phyloP scores from a whole-genome alignment of 192 early-diverging fungal genomes.

The Endogone sp. region DNA sequence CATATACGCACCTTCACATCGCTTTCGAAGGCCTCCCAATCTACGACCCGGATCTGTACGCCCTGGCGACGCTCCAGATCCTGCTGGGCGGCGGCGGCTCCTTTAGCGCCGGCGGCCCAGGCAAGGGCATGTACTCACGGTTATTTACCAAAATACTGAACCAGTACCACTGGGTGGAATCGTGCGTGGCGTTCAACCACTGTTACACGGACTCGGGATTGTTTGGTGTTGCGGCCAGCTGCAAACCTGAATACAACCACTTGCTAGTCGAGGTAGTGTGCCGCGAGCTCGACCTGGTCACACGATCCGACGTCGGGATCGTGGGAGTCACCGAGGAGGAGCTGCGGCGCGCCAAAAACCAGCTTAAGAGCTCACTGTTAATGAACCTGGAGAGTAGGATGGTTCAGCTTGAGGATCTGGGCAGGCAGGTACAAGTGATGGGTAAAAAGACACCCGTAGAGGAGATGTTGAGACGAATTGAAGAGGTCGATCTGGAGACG shows the following conservation, averaged over 20 bases:
- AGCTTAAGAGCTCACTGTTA: conserved; percentile 85
- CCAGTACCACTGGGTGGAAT: conserved; percentile 92
- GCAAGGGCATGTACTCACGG: conserved; percentile 98
- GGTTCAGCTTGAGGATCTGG: conserved; percentile 94
- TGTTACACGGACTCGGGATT: conserved; percentile 88
- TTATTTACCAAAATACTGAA: conserved; percentile 95
- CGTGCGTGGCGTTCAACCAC: conserved; percentile 89
- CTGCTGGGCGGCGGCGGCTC: conserved; percentile 95
- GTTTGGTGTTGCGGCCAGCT: conserved; percentile 89
- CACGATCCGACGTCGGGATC: conserved; percentile 32
- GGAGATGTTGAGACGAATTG: conserved; percentile 80
- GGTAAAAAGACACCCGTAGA: conserved; percentile 69
- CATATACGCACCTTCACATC: conserved; percentile 85
- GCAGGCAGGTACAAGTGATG: conserved; percentile 75
- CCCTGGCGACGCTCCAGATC: conserved; percentile 84
- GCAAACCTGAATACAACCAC: conserved; percentile 71
- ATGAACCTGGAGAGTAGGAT: conserved; percentile 93
- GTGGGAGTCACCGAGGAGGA: conserved; percentile 53
- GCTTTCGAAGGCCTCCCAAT: conserved; percentile 85
- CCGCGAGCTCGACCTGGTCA: conserved; percentile 75
- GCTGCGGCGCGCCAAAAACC: conserved; percentile 89
- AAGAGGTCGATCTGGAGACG: conserved; percentile 69
- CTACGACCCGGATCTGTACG: conserved; percentile 86
- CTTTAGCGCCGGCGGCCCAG: conserved; percentile 96
- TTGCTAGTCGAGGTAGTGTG: conserved; percentile 78